Evolutionary conservation across 108 stramenopile genomes (phyloP).

Genomic region (Cyclotella sp.): DNA sequence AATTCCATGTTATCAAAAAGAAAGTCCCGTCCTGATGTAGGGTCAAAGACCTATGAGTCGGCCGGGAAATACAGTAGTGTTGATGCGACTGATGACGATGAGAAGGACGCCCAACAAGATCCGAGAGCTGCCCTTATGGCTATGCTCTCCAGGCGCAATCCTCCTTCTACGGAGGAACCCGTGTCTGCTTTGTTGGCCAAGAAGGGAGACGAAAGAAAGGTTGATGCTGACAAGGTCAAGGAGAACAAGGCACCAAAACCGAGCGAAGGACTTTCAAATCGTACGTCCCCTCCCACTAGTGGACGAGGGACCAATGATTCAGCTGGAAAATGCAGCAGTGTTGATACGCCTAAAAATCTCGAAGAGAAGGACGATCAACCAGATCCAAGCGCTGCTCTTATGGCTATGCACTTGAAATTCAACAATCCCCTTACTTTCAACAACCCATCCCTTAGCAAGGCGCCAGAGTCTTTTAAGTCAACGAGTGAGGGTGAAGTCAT

Average conservation of each 20-base stretch:
- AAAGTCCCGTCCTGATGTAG: too few species aligned
- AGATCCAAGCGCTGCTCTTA: neutral
- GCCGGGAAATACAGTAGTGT: too few species aligned
- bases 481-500: neutral
- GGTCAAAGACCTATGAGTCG: too few species aligned
- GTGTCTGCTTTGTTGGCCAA: too few species aligned
- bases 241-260: neutral
- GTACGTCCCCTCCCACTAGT: too few species aligned
- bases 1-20: too few species aligned
- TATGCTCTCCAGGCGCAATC: neutral
- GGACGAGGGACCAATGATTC: too few species aligned
- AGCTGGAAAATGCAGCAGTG: too few species aligned
- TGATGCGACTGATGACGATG: neutral
- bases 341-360: neutral
- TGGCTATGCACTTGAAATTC: too few species aligned
- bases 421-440: too few species aligned
- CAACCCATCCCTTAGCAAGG: neutral
- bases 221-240: neutral
- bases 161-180: neutral
- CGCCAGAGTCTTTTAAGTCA: neutral
- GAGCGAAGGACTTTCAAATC: too few species aligned
- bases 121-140: neutral
- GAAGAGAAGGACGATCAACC: too few species aligned
- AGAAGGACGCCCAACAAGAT: neutral
- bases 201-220: neutral